Conservation (phyloP, 2,329 filamentous ascomycete species). For the Sclerotinia minor region DNA sequence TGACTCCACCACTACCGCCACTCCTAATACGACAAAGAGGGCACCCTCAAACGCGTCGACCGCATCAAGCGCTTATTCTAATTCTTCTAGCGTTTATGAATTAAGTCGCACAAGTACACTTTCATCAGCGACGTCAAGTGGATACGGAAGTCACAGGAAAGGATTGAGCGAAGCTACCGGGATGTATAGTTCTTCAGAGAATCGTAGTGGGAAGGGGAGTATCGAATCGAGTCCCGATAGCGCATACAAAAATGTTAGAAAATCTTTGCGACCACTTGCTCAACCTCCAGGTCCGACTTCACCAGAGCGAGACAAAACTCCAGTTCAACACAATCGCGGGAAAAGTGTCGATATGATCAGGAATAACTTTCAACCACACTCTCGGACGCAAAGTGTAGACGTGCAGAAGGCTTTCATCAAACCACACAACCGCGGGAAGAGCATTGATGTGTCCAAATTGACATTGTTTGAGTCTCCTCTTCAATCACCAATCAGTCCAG, state of each 20-base stretch:
- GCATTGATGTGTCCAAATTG: slow-evolving; percentile 27
- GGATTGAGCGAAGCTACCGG: slow-evolving; percentile 71
- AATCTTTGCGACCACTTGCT: slow-evolving; percentile 73
- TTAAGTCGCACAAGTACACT: slow-evolving; percentile 66
- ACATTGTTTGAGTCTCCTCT: slow-evolving; percentile 24
- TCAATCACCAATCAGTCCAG: background rate
- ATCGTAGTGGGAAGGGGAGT: slow-evolving; percentile 46
- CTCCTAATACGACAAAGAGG: slow-evolving; percentile 45
- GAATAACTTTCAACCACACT: slow-evolving; percentile 47
- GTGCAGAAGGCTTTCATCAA: slow-evolving; percentile 54
- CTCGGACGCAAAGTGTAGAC: slow-evolving; percentile 59
- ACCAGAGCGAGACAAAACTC: slow-evolving; percentile 42
- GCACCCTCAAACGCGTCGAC: slow-evolving; percentile 71
- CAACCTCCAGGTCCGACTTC: slow-evolving; percentile 59
- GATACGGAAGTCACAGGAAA: slow-evolving; percentile 64
- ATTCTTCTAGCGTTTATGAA: slow-evolving; percentile 50
- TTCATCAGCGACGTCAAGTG: slow-evolving; percentile 70
- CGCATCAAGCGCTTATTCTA: slow-evolving; percentile 67
- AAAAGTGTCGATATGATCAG: slow-evolving; percentile 64
- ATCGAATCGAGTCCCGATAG: slow-evolving; percentile 55
- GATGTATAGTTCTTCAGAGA: slow-evolving; percentile 52
- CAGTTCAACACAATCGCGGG: slow-evolving; percentile 42
- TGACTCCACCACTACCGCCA: slow-evolving; percentile 44
- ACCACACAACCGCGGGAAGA: slow-evolving; percentile 39
- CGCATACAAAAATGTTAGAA: slow-evolving; percentile 70